phyloP scores from a whole-genome alignment of 1,284 basidiomycete genomes.

The Leccinum pachyderme region DNA sequence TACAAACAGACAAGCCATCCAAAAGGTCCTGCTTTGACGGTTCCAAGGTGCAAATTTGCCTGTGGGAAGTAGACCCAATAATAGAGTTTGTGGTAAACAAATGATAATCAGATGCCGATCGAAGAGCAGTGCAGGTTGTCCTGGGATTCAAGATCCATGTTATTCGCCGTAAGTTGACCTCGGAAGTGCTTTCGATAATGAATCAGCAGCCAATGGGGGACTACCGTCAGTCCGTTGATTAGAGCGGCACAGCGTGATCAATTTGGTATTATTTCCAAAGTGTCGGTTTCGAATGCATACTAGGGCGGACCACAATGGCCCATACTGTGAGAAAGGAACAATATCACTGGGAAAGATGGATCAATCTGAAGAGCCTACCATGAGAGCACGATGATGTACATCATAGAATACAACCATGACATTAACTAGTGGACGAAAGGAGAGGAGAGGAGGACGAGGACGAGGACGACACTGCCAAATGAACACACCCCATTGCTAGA shows the following conservation, averaged over 20 bases:
- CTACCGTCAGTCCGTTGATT: not conserved
- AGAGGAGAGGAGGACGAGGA: not conserved
- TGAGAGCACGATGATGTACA: not conserved
- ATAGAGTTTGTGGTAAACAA: not conserved
- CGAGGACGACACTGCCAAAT: not conserved
- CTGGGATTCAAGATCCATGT: not conserved
- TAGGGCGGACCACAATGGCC: not conserved
- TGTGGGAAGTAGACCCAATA: not conserved
- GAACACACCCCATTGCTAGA: not conserved
- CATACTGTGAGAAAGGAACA: not conserved
- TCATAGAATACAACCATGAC: not conserved
- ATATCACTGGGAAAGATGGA: not conserved
- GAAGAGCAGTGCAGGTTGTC: not conserved
- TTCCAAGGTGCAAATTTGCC: not conserved
- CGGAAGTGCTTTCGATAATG: not conserved
- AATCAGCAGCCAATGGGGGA: not conserved
- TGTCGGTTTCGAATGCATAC: not conserved
- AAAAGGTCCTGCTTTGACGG: not conserved
- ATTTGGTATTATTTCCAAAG: not conserved
- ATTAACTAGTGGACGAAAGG: not conserved
- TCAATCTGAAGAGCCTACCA: no score
- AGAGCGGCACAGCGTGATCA: not conserved
- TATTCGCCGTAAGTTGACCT: not conserved
- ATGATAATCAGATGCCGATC: not conserved
- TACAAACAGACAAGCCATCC: not conserved